Base-by-base conservation (phyloP, 495 filamentous ascomycete species). In the Penicillium silybi region DNA sequence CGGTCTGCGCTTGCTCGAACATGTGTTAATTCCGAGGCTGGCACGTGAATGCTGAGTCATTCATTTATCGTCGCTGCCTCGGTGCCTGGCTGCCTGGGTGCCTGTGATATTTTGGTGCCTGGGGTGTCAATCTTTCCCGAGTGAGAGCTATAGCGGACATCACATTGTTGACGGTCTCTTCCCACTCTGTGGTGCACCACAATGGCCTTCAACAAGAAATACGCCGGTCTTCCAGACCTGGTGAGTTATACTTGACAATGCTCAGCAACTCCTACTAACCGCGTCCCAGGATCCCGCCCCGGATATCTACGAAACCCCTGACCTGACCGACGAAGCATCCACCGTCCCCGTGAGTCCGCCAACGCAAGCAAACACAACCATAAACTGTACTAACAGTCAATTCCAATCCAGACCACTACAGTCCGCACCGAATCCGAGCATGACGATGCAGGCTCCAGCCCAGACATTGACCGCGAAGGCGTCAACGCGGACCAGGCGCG, bases 301-400 rank as follows among this genome's bases (percentile, higher is more conserved):
- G 67, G 92, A 96, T 64, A 87, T 95, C 61, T 97, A 97, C 73
- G 92, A 96, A 72, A 96, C 92, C 41, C 92, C 92, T 61, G 90
- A 93, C 52, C 74, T 96, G 57, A 89, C 83, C 20, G 89, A 96
- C 60, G 92, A 93, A 64, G 85, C 79, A 45, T 95, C 90, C 23
- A 97, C 91, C 34, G 65, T 89, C 50, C 89, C 82, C 26, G 89
- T 95, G 50, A 62, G 61, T 69, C 52, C 51, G 34, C 53, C 51
- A 57, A 46, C 52, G 32, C 25, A 44, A 46, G 13, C 22, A 43
- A 18, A 41, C 19, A 27, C 27, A 20, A 15, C 44, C 64, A 42
- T 37, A 27, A 20, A 23, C 41, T 8, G 16, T n/a, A 38, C 47
- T 44, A 17, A 56, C 56, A 52, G 56, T 70, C 50, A 47, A 23